A percentile compares a stretch with the other conserved stretches of the same genome.
phyloP scores from a whole-genome alignment of 768 basidiomycete genomes.

The Xerocomus spinulosus region DNA sequence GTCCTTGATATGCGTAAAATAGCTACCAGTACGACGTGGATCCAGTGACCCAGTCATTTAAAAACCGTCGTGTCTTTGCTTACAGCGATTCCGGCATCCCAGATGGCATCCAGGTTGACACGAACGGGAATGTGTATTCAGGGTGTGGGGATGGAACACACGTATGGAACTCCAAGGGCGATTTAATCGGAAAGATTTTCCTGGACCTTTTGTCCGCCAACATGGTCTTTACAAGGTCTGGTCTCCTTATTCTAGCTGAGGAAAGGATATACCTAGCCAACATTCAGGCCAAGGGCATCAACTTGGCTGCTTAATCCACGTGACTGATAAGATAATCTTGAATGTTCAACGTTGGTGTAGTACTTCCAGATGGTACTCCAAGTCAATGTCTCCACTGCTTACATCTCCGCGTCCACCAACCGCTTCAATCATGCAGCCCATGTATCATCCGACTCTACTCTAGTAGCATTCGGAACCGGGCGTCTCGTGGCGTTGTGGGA shows the following conservation, averaged over 20 bases:
- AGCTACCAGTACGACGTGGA: slow-evolving; percentile 72
- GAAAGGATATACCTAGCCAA: slow-evolving; percentile 37
- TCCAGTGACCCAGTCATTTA: slow-evolving; percentile 46
- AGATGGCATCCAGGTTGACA: slow-evolving; percentile 65
- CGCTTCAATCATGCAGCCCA: slow-evolving; percentile 40
- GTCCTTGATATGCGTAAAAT: slow-evolving; percentile 2
- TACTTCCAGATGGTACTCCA: slow-evolving; percentile 18
- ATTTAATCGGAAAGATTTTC: slow-evolving; percentile 64
- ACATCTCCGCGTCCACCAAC: slow-evolving; percentile 48
- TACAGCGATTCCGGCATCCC: slow-evolving; percentile 61
- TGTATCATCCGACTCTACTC: slow-evolving; percentile 25
- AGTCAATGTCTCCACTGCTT: slow-evolving; percentile 25
- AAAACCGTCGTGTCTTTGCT: slow-evolving; percentile 62
- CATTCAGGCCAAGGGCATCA: slow-evolving; percentile 30
- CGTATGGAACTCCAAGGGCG: slow-evolving; percentile 53
- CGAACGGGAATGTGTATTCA: slow-evolving; percentile 59
- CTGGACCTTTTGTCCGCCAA: slow-evolving; percentile 33
- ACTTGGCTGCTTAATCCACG: slow-evolving; percentile 11
- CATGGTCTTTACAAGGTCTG: slow-evolving; percentile 38
- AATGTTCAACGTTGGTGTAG: too few relatives aligned
- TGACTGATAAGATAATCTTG: slow-evolving; percentile 15
- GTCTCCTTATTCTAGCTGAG: slow-evolving; percentile 39
- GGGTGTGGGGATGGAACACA: slow-evolving; percentile 68
- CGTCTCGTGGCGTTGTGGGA: slow-evolving; percentile 60
- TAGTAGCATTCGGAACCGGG: slow-evolving; percentile 56